These are phyloP conservation scores for Mucor plumbeus DNA, from an alignment of 371 early-diverging fungal genomes.

Conservation along the genomic window DNA sequence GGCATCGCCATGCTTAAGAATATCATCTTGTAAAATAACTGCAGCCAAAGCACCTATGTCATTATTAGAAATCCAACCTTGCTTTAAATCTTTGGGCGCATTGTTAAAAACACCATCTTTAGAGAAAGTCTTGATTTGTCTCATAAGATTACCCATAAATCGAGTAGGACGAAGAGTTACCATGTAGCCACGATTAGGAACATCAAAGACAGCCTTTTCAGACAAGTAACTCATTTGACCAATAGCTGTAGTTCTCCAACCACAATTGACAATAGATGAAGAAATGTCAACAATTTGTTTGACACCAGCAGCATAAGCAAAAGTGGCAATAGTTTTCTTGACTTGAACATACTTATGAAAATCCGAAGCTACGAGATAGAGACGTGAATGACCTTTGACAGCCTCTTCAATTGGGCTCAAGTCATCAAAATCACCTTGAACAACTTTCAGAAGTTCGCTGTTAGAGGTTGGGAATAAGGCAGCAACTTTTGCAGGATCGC, in stretches of 20 bases:
- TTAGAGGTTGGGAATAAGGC: constrained; percentile 11
- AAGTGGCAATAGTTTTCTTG: constrained; percentile 22
- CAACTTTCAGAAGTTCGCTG: constrained; percentile 2
- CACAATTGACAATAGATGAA: constrained; percentile 13
- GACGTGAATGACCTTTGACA: constrained; percentile 34
- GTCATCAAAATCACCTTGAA: constrained; percentile 39
- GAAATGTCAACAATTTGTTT: constrained; percentile 45
- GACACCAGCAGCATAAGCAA: constrained; percentile 36
- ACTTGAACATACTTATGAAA: constrained; percentile 5
- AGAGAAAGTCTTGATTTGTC: not conserved
- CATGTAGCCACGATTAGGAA: constrained; percentile 27
- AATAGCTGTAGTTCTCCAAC: constrained; percentile 27
- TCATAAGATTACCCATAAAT: constrained; percentile 38
- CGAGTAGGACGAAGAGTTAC: constrained; percentile 40
- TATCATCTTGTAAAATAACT: constrained; percentile 17
- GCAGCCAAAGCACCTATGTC: constrained; percentile 35
- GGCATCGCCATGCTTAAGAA: constrained; percentile 29
- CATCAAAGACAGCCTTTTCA: constrained; percentile 30
- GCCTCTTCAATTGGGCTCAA: constrained; percentile 23
- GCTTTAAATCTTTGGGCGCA: not conserved
- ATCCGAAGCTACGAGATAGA: constrained; percentile 30
- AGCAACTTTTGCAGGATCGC: constrained; percentile 25
- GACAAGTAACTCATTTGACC: constrained; percentile 21
- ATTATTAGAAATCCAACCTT: constrained; percentile 25
- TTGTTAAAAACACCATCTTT: constrained; percentile 11